A percentile compares a stretch with the other conserved stretches of the same genome.
Conservation (phyloP, 73 alveolate species). For the Paramecium caudatum region DNA sequence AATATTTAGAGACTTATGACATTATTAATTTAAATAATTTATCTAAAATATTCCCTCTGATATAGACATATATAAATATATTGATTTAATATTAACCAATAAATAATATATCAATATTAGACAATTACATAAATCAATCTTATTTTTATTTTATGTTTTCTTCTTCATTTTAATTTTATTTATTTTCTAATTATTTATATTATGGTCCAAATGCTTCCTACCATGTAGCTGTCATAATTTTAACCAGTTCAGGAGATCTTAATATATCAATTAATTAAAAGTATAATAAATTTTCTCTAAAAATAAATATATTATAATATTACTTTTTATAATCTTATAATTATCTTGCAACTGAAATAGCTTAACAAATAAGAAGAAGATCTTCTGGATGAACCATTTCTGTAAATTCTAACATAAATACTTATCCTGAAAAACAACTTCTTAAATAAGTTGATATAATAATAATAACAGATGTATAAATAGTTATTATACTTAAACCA, state of each 20-base stretch:
- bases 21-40: neutral
- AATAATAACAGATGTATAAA: constrained; percentile 90
- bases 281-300: constrained; percentile 95
- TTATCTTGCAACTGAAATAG: constrained; percentile 92
- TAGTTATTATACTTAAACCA: constrained; percentile 89
- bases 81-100: too few relatives aligned
- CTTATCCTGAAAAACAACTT: constrained; percentile 80
- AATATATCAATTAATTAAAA: constrained; percentile 94
- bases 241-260: constrained; percentile 97
- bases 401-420: constrained; percentile 80
- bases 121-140: constrained; percentile 48
- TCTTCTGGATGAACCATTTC: constrained; percentile 95
- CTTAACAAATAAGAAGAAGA: constrained; percentile 92
- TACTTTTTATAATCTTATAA: constrained; percentile 83
- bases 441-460: constrained; percentile 85
- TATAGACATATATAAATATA: too few relatives aligned
- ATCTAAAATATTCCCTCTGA: too few relatives aligned
- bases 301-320: neutral
- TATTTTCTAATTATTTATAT: neutral
- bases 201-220: constrained; percentile 6
- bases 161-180: neutral
- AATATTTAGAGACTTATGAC: constrained; percentile 33
- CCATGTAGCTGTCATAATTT: constrained; percentile 92
- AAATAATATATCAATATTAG: too few relatives aligned
- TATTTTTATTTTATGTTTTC: constrained; percentile 9